A percentile compares a stretch with the other conserved stretches of the same genome.
Conservation (phyloP, 345 rosid genomes). For the Ailanthus altissimus region DNA sequence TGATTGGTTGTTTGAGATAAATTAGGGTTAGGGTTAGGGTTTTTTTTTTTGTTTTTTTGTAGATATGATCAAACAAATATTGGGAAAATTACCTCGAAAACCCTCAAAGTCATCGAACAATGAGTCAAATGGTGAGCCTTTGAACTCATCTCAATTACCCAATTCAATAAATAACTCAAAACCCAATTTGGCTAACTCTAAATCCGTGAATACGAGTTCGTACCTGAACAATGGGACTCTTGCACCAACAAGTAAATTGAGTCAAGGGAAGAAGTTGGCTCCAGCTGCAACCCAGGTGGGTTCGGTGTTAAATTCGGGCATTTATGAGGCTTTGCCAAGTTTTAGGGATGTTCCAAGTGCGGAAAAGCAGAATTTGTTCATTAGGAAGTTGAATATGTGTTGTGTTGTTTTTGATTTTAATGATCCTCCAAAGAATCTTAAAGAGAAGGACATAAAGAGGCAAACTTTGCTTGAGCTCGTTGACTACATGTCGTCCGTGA, state of each 20-base stretch:
- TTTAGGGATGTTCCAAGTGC: constrained; percentile 65
- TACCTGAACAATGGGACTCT: constrained; percentile 48
- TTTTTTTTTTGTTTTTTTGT: constrained; percentile 25
- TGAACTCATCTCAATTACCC: constrained; percentile 40
- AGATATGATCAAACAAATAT: constrained; percentile 79
- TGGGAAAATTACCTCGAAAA: constrained; percentile 71
- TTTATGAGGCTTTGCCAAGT: constrained; percentile 65
- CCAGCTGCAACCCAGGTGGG: constrained; percentile 35
- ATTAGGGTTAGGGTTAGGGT: constrained; percentile 19
- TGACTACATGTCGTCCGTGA: constrained; percentile 57
- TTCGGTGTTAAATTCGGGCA: constrained; percentile 36
- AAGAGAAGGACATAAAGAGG: constrained; percentile 77
- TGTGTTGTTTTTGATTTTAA: constrained; percentile 68
- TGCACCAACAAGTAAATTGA: constrained; percentile 36
- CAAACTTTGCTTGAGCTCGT: constrained; percentile 75
- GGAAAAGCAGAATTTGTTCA: constrained; percentile 64
- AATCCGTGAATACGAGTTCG: constrained; percentile 40
- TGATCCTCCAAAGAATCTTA: constrained; percentile 62
- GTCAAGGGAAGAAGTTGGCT: constrained; percentile 46
- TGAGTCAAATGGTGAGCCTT: constrained; percentile 51
- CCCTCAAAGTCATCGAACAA: constrained; percentile 59
- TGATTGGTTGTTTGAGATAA: constrained; percentile 18
- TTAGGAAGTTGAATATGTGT: constrained; percentile 64
- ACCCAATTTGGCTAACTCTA: constrained; percentile 37
- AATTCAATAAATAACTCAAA: constrained; percentile 42